phyloP scores from a whole-genome alignment of 2,329 filamentous ascomycete species.

The Colletotrichum sp. region DNA sequence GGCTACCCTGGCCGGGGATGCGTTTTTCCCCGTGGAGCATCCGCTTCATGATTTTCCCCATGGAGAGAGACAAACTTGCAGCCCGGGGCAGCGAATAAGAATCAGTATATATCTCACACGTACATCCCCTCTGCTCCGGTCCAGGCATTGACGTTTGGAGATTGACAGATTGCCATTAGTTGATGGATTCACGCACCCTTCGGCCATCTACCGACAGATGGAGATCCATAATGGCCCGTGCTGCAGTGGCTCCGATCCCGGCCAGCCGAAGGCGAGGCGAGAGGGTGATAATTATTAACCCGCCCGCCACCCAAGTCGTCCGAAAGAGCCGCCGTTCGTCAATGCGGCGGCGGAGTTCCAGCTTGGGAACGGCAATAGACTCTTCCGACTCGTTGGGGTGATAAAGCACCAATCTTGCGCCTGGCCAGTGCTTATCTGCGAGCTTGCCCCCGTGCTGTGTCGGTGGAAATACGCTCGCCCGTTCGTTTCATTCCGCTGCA shows the following conservation, averaged over 20 bases:
- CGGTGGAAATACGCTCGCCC: not conserved
- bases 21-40: constrained; percentile 8
- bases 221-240: not conserved
- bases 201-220: not conserved
- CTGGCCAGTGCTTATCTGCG: not conserved
- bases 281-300: not conserved
- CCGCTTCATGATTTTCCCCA: not conserved
- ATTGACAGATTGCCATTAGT: not conserved
- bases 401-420: not conserved
- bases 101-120: not conserved
- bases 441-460: not conserved
- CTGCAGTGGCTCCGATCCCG: not conserved
- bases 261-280: not conserved
- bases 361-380: not conserved
- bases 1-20: not conserved
- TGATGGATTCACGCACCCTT: not conserved
- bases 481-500: not conserved
- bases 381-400: not conserved
- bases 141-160: not conserved
- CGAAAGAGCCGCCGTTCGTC: not conserved
- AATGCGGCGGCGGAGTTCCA: not conserved
- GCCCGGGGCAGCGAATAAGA: not conserved
- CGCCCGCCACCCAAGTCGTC: not conserved
- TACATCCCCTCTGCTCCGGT: not conserved
- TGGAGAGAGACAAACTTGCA: not conserved